Conservation (phyloP, 495 filamentous ascomycete genomes). For the Trichoderma parareesei region DNA sequence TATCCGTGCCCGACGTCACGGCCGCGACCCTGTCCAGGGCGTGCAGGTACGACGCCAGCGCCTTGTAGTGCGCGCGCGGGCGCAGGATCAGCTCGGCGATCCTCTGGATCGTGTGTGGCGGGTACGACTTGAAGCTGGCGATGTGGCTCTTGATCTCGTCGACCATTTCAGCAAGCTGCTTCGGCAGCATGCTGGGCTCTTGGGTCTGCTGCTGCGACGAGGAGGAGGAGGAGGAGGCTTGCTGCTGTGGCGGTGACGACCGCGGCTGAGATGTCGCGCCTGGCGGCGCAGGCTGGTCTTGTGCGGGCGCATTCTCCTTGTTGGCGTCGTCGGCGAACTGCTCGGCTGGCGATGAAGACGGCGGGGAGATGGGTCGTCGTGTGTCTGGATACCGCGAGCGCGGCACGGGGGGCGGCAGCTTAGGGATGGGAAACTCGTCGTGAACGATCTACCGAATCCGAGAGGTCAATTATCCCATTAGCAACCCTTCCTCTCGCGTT, state of each 20-base stretch:
- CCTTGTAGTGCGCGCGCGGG: conserved; percentile 71
- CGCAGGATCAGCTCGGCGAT: conserved; percentile 80
- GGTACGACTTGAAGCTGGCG: conserved; percentile 59
- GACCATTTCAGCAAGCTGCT: conserved; percentile 54
- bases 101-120: conserved; percentile 89
- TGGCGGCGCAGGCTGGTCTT: conserved; percentile 17
- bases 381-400: conserved; percentile 17
- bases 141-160: conserved; percentile 61
- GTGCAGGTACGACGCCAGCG: conserved; percentile 74
- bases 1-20: conserved; percentile 72
- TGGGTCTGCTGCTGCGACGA: conserved; percentile 16
- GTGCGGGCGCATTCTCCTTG: conserved; percentile 35
- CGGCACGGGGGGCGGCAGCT: conserved; percentile 24
- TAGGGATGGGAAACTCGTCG: conserved; percentile 38
- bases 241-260: conserved; percentile 10
- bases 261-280: conserved; percentile 10
- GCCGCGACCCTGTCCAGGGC: conserved; percentile 87
- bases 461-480: neutral
- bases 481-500: neutral
- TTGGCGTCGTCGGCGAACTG: conserved; percentile 40
- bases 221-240: conserved; percentile 20
- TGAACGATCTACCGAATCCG: conserved; percentile 26
- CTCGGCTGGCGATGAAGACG: conserved; percentile 42
- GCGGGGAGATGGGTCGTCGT: conserved; percentile 29
- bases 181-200: conserved; percentile 44